phyloP scores from a whole-genome alignment of 139 green algal species.

The Pycnococcus provasolii region DNA sequence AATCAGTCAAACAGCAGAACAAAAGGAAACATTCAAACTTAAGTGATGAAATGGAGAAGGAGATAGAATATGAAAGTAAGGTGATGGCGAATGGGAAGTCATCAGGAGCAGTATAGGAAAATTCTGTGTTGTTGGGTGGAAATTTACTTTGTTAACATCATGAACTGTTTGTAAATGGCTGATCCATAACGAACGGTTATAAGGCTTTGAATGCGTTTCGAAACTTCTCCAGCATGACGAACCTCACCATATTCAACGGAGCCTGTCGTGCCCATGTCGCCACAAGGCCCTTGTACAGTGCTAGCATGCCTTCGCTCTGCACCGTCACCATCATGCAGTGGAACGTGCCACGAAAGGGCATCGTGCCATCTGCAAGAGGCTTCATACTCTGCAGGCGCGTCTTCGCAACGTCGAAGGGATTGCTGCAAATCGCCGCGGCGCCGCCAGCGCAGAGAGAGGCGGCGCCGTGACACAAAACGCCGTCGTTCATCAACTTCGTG shows the following conservation, averaged over 20 bases:
- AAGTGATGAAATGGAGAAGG: no score
- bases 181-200: not conserved
- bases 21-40: no score
- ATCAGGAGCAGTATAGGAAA: no score
- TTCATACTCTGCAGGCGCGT: slow-evolving; percentile 27
- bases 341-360: slow-evolving; percentile 17
- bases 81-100: no score
- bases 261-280: slow-evolving; percentile 15
- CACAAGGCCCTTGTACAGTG: slow-evolving; percentile 25
- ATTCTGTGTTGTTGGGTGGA: no score
- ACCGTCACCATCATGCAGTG: slow-evolving; percentile 17
- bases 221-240: slow-evolving; percentile 11
- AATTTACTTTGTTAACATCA: no score
- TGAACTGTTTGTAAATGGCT: no score
- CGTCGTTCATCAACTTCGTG: not conserved
- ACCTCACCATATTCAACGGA: slow-evolving; percentile 21
- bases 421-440: slow-evolving; percentile 20
- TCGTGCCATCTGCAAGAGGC: slow-evolving; percentile 9
- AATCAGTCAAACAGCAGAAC: no score
- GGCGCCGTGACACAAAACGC: slow-evolving; percentile 3
- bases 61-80: no score
- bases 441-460: slow-evolving; percentile 4
- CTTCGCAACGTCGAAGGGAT: slow-evolving; percentile 23
- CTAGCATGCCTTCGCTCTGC: slow-evolving; percentile 3
- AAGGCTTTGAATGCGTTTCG: slow-evolving; percentile 9